Evolutionary conservation across 148 eudicot species (phyloP).

Genomic region (Persicaria maculosa): DNA sequence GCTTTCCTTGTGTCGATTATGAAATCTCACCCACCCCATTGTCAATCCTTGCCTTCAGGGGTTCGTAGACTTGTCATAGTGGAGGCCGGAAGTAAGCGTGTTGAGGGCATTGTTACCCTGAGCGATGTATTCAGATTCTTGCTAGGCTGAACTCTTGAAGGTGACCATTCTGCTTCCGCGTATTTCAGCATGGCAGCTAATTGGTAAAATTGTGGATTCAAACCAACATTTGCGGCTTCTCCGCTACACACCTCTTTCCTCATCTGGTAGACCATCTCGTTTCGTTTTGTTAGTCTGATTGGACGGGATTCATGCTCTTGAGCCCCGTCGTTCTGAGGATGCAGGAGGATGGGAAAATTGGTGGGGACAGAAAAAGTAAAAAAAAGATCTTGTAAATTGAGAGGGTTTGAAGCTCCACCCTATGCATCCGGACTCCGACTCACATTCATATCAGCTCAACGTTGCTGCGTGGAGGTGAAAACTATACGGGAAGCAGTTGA

Average conservation of each 20-base stretch:
- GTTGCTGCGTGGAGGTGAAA: background rate
- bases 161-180: background rate
- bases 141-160: conserved; percentile 37
- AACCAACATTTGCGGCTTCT: background rate
- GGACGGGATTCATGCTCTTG: background rate
- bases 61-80: conserved; percentile 82
- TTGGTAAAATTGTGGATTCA: background rate
- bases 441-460: background rate
- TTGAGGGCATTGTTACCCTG: conserved; percentile 77
- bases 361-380: background rate
- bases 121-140: conserved; percentile 74
- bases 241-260: background rate
- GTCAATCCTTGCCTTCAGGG: conserved; percentile 36
- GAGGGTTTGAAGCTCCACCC: background rate
- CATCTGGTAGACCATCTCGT: background rate
- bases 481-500: background rate
- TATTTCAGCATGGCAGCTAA: background rate
- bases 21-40: background rate
- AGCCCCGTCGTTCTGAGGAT: background rate
- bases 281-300: background rate
- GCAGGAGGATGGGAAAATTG: background rate
- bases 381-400: background rate
- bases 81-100: conserved; percentile 97
- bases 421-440: background rate
- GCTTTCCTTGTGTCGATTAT: background rate